Conservation (phyloP, 2,329 filamentous ascomycete species). For the Colletotrichum plurivorum region DNA sequence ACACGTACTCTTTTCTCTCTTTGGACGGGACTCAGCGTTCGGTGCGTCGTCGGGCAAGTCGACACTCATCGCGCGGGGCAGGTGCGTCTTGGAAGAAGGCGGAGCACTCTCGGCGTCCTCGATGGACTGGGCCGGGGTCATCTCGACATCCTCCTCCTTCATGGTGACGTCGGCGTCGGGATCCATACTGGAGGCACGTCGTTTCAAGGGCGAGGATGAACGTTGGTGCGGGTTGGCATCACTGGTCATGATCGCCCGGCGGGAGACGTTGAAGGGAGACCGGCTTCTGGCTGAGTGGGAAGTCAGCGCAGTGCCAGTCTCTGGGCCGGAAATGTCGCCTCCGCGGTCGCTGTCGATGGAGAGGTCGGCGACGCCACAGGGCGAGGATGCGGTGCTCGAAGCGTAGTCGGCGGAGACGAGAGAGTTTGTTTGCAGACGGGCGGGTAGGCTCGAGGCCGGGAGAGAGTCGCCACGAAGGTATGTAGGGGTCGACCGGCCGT, state of each 20-base stretch:
- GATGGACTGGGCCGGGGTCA: slow-evolving; percentile 22
- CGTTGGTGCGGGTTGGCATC: slow-evolving; percentile 71
- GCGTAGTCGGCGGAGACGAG: slow-evolving; percentile 63
- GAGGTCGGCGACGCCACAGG: slow-evolving; percentile 70
- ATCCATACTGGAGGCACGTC: slow-evolving; percentile 74
- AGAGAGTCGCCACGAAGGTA: slow-evolving; percentile 48
- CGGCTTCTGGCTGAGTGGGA: slow-evolving; percentile 58
- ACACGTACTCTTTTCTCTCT: slow-evolving; percentile 31
- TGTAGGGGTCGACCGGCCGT: slow-evolving; percentile 43
- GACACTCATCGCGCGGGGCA: slow-evolving; percentile 59
- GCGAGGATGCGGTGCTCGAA: slow-evolving; percentile 71
- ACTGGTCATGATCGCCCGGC: slow-evolving; percentile 72
- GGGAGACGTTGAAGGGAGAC: slow-evolving; percentile 66
- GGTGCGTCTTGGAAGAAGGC: slow-evolving; percentile 30
- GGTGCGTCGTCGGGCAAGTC: slow-evolving; percentile 51
- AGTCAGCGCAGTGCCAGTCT: slow-evolving; percentile 56
- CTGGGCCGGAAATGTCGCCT: slow-evolving; percentile 57
- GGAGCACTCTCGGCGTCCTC: slow-evolving; percentile 27
- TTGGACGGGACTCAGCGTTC: slow-evolving; percentile 6
- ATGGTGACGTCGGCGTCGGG: slow-evolving; percentile 56
- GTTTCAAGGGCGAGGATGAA: slow-evolving; percentile 76
- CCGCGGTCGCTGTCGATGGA: slow-evolving; percentile 69
- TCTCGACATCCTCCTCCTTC: slow-evolving; percentile 48
- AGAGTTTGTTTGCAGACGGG: slow-evolving; percentile 63
- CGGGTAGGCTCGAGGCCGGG: slow-evolving; percentile 66